Percentiles rank a stretch among this genome's conserved stretches.
Evolutionary conservation across 2,329 filamentous ascomycete species (phyloP).

Genomic region (Trichoderma sp.): DNA sequence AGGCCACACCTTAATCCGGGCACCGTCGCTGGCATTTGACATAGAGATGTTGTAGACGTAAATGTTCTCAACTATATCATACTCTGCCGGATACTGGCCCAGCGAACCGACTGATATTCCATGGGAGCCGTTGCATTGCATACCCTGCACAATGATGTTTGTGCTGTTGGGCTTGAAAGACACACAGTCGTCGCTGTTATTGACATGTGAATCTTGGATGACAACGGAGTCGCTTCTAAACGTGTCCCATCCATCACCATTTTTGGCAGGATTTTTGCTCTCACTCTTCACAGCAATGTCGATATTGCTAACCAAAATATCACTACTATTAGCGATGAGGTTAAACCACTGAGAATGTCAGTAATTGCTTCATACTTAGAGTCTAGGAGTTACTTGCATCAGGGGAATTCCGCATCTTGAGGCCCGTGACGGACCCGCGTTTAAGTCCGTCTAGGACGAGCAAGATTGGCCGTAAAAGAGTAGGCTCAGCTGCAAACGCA

Average conservation of each 20-base stretch:
- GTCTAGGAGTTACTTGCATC: neutral
- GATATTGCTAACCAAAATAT: neutral
- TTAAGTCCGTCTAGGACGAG: neutral
- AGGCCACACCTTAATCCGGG: slow-evolving; percentile 1
- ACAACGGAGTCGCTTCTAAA: neutral
- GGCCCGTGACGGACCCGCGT: neutral
- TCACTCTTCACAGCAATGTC: slow-evolving; percentile 2
- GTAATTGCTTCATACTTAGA: too few relatives aligned
- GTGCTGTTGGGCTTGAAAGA: slow-evolving; percentile 10
- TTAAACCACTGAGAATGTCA: slow-evolving; percentile 3
- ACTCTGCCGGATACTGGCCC: slow-evolving; percentile 6
- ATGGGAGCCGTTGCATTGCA: slow-evolving; percentile 6
- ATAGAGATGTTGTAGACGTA: slow-evolving; percentile 7
- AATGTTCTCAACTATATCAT: neutral
- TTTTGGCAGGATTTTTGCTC: slow-evolving; percentile 1
- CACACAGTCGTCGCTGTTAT: slow-evolving; percentile 6
- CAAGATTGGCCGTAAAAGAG: neutral
- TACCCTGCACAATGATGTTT: slow-evolving; percentile 1
- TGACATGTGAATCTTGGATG: neutral
- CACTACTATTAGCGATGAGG: slow-evolving; percentile 1
- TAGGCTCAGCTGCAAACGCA: neutral
- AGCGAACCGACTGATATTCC: neutral
- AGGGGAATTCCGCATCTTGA: slow-evolving; percentile 3
- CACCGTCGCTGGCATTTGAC: neutral
- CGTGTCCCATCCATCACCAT: slow-evolving; percentile 3